Percentiles rank a stretch among this genome's conserved stretches.
These are phyloP conservation scores for Fusarium sp. DNA, from an alignment of 2,329 filamentous ascomycete species.

Conservation along the genomic window DNA sequence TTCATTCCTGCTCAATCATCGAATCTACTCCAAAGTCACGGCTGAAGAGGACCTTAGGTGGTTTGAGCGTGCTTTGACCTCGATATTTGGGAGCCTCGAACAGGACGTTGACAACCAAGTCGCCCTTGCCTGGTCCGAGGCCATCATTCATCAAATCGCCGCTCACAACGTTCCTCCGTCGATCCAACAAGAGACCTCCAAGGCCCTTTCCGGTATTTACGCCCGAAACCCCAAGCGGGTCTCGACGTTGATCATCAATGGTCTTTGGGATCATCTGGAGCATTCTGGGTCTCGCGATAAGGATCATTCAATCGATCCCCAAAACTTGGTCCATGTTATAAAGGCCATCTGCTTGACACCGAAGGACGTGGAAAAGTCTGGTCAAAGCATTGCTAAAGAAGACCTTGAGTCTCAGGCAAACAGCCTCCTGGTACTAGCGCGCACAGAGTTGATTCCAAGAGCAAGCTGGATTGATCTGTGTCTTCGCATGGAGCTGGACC, in stretches of 20 bases:
- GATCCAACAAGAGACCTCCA: conserved; percentile 72
- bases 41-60: conserved; percentile 82
- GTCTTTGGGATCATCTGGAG: conserved; percentile 84
- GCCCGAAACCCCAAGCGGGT: conserved; percentile 67
- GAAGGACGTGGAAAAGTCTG: conserved; percentile 61
- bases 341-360: conserved; percentile 72
- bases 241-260: conserved; percentile 73
- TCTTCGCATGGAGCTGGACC: conserved; percentile 83
- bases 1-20: conserved; percentile 86
- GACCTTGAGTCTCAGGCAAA: conserved; percentile 78
- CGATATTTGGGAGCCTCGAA: conserved; percentile 67
- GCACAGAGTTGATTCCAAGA: conserved; percentile 80
- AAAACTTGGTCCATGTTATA: conserved; percentile 71
- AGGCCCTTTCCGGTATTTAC: conserved; percentile 75
- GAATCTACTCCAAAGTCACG: conserved; percentile 84
- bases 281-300: conserved; percentile 78
- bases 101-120: conserved; percentile 61
- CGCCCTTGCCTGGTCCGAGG: conserved; percentile 83
- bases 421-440: conserved; percentile 81
- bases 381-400: conserved; percentile 58
- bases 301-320: conserved; percentile 77
- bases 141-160: conserved; percentile 82
- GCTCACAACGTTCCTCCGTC: conserved; percentile 70
- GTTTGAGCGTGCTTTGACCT: conserved; percentile 77
- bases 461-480: conserved; percentile 92